These are phyloP conservation scores for Oidiodendron maius DNA, from an alignment of 495 filamentous ascomycete genomes.

Conservation along the genomic window DNA sequence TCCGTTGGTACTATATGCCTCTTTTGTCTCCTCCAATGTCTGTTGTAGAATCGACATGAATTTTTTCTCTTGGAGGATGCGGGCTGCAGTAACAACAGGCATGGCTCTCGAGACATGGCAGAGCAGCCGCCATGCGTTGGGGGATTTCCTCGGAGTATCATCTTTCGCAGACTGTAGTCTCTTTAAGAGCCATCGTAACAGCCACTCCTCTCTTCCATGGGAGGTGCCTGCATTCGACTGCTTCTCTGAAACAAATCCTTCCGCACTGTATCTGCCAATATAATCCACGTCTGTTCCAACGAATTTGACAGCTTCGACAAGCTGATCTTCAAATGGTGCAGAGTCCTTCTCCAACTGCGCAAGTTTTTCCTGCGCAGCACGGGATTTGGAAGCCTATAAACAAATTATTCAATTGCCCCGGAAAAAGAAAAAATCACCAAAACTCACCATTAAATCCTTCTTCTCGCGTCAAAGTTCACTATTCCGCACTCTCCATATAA, in stretches of 20 bases:
- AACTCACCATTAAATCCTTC: not conserved
- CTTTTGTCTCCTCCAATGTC: constrained; percentile 31
- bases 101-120: constrained; percentile 40
- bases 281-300: constrained; percentile 15
- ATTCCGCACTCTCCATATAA: not conserved
- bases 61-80: constrained; percentile 43
- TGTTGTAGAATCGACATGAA: constrained; percentile 38
- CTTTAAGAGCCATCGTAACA: constrained; percentile 62
- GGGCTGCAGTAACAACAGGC: constrained; percentile 38
- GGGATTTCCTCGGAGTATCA: constrained; percentile 24
- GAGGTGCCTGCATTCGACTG: constrained; percentile 15
- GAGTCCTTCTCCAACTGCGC: constrained; percentile 18
- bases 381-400: constrained; percentile 20
- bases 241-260: constrained; percentile 26
- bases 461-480: not conserved
- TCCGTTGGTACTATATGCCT: constrained; percentile 1
- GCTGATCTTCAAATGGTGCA: constrained; percentile 22
- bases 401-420: not conserved
- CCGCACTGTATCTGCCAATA: constrained; percentile 25
- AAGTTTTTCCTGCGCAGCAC: constrained; percentile 18
- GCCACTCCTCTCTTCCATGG: constrained; percentile 55
- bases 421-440: not conserved
- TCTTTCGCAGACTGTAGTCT: constrained; percentile 38
- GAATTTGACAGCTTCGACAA: constrained; percentile 23
- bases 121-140: constrained; percentile 43